Base-by-base conservation (phyloP, 1,139 yeast genomes). In the Yamadazyma buinensis region DNA sequence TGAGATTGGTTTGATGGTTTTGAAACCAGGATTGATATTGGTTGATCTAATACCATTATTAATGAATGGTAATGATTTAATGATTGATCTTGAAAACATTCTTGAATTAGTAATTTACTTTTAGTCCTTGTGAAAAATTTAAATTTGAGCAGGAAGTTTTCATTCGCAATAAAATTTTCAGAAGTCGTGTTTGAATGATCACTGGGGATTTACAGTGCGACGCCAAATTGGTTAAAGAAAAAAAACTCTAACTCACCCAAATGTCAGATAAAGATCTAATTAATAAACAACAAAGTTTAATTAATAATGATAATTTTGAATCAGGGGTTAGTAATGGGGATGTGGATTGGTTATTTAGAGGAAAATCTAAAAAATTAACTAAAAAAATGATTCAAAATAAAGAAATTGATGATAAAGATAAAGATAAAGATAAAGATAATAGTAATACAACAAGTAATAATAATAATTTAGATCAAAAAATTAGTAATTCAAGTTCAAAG, bases 311-410 rank as follows among this genome's bases (percentile, higher is more conserved):
- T 11, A 50, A 46, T 15, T 54, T 51, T 29, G 67, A 61, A 18
- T 59, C 72, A 4, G 85, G 85, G 4, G 85, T 80, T 5, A 66
- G 83, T 32, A 79, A 80, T 49, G 82, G 82, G 26, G 88, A 82
- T 49, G 86, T 82, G 10, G 88, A 81, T 48, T 82, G 90, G 90
- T 58, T 81, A 18, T 80, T 81, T 47, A 60, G 87, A 41, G 85
- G 82, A 18, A 77, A 75, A 48, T 74, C 77, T 18, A 76, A 80
- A 60, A 75, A 75, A 43, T 53, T 75, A 47, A 64, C 72, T 32
- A 75, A 72, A 48, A 44, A 45, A 25, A 43, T 46, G 48, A 43
- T 41, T 28, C 37, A 39, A 23, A 40, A 34, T 29, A 44, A 46
- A 34, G 39, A 31, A 24, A 19, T 29, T 11, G 35, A 29, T 5